Conservation (phyloP, 805 yeast species). For the Metschnikowia borealis region DNA sequence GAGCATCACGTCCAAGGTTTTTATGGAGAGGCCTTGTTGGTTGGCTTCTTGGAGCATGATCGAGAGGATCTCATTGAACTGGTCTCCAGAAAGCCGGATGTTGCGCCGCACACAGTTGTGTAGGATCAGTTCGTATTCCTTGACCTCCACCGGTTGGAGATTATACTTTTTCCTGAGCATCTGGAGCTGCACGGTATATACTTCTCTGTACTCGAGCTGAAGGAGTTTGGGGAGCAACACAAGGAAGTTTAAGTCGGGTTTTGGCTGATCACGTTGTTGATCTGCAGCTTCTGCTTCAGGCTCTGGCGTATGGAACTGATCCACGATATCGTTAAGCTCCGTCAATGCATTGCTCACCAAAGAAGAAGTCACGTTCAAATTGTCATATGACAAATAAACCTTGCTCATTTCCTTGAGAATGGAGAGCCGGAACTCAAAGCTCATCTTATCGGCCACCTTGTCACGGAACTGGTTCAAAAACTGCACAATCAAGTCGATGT, state of each 20-base stretch:
- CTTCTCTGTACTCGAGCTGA: slow-evolving; percentile 16
- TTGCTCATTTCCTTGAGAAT: slow-evolving; percentile 28
- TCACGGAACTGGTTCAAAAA: slow-evolving; percentile 27
- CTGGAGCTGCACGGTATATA: slow-evolving; percentile 18
- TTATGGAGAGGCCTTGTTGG: not conserved
- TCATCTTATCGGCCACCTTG: slow-evolving; percentile 20
- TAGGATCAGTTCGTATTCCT: slow-evolving; percentile 6
- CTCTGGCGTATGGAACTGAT: slow-evolving; percentile 1
- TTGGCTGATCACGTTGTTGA: not conserved
- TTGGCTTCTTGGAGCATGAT: slow-evolving; percentile 3
- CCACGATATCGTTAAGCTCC: slow-evolving; percentile 20
- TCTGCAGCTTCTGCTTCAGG: not conserved
- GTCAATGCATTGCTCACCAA: slow-evolving; percentile 25
- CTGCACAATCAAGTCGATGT: slow-evolving; percentile 24
- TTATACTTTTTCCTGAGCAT: not conserved
- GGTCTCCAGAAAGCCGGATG: slow-evolving; percentile 21
- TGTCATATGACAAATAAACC: slow-evolving; percentile 23
- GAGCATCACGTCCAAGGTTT: slow-evolving; percentile 16
- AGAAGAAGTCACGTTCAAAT: slow-evolving; percentile 19
- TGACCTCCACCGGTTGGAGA: not conserved
- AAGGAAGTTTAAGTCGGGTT: too few species aligned
- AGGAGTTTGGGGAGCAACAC: slow-evolving; percentile 18
- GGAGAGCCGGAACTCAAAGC: slow-evolving; percentile 22
- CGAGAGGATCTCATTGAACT: slow-evolving; percentile 16
- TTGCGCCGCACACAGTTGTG: slow-evolving; percentile 5